Evolutionary conservation across 2,329 filamentous ascomycete genomes (phyloP).

Genomic region (Fusarium nodosum): DNA sequence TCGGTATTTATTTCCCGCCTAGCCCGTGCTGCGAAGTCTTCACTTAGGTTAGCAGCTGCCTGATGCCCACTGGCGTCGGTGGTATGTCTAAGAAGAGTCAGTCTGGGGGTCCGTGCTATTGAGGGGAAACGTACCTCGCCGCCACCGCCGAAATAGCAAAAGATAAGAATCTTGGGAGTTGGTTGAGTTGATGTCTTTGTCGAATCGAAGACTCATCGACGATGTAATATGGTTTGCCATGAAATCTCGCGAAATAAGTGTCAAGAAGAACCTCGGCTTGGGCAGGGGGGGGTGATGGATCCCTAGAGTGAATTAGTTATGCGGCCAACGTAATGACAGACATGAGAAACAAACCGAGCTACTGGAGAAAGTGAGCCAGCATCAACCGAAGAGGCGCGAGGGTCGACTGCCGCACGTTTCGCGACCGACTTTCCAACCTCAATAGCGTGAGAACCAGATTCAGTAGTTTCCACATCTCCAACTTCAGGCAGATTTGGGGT

Average conservation of each 20-base stretch:
- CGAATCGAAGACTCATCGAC: conserved; percentile 82
- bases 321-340: not conserved
- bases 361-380: conserved; percentile 46
- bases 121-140: conserved; percentile 63
- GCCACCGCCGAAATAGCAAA: conserved; percentile 73
- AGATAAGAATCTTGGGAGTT: conserved; percentile 69
- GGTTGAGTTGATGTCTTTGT: conserved; percentile 77
- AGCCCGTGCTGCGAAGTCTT: conserved; percentile 79
- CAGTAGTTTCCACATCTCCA: conserved; percentile 46
- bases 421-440: conserved; percentile 55
- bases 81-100: conserved; percentile 67
- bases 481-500: conserved; percentile 32
- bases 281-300: conserved; percentile 61
- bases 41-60: conserved; percentile 75
- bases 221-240: conserved; percentile 86
- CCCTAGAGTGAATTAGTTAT: conserved; percentile 54
- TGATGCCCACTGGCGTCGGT: conserved; percentile 76
- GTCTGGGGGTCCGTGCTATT: not conserved
- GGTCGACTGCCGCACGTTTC: conserved; percentile 59
- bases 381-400: conserved; percentile 49
- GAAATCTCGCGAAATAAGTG: conserved; percentile 82
- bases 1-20: conserved; percentile 81
- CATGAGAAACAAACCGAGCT: conserved; percentile 37
- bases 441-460: conserved; percentile 41
- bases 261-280: conserved; percentile 77